Base-by-base conservation (phyloP, 257 asterid species). In the Thymus mandschuricus region DNA sequence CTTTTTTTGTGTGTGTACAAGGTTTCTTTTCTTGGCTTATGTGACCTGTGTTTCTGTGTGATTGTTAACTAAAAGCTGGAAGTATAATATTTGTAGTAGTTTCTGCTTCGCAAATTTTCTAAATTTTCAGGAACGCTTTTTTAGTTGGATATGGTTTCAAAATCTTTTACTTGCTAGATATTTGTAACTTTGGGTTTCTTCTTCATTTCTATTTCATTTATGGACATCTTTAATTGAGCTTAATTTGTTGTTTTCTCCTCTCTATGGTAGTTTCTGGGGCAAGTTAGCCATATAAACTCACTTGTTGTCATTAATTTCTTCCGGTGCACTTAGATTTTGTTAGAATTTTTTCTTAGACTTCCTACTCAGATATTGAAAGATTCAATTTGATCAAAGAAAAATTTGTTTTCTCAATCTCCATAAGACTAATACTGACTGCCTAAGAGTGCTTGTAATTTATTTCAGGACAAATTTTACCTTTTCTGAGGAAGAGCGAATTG, bases 401-500 rank as follows among this genome's bases (percentile, higher is more conserved):
- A 48, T 44, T 35, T 55, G 15, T 28, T 40, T 75, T 60, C 72
- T 35, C 40, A 31, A 2, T 29, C 51, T 65, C 33, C 57, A 48
- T 74, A 57, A 27, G 55, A 8, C 41, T 38, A 38, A 38, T 5
- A 5, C 41, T 31, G 28, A 64, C 6, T 58, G 49, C 29, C 40
- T 60, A 45, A 77, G 30, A 12, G 63, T 52, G 68, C 35, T 66
- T 45, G 65, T 46, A 44, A 70, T 33, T 67, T 7, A 60, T 66
- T 60, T 49, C 88, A 95, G 99, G 92, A 67, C 81, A 82, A 79
- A 44, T 77, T 44, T 75, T 80, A 48, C 74, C 88, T 55, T 86
- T 86, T 78, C 86, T 82, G 66, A 87, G 76, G 88, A 92, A 83
- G 85, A 86, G 84, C 55, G 86, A 82, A 73, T 75, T 95, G 72